phyloP scores from a whole-genome alignment of 2,329 filamentous ascomycete species.

The Aspergillus floridensis region DNA sequence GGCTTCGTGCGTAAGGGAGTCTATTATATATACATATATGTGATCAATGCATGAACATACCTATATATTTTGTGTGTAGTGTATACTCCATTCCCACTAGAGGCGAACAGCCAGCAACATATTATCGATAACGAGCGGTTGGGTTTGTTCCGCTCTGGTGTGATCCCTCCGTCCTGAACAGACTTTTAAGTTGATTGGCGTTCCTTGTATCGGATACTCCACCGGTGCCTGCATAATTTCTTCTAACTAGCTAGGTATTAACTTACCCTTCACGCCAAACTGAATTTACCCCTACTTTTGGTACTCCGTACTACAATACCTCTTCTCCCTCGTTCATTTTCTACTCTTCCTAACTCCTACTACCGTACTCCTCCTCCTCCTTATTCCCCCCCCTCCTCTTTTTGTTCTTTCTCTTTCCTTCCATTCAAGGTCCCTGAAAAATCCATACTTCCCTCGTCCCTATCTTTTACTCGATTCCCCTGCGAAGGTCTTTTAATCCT shows the following conservation, averaged over 20 bases:
- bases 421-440: neutral
- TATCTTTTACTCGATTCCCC: too few species aligned
- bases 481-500: too few species aligned
- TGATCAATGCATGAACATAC: too few species aligned
- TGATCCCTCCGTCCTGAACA: slow-evolving; percentile 21
- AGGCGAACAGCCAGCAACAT: neutral
- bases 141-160: slow-evolving; percentile 33
- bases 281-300: slow-evolving; percentile 1
- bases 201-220: slow-evolving; percentile 2
- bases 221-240: neutral
- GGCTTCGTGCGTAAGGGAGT: too few species aligned
- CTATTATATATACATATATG: too few species aligned
- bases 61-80: too few species aligned
- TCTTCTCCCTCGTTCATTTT: neutral
- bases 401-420: too few species aligned
- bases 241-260: neutral
- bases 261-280: neutral
- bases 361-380: neutral
- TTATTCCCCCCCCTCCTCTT: too few species aligned
- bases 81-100: neutral
- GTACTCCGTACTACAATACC: slow-evolving; percentile 1
- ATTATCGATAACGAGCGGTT: slow-evolving; percentile 25
- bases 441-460: too few species aligned
- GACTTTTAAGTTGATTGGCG: neutral
- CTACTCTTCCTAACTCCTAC: too few species aligned